A percentile compares a stretch with the other conserved stretches of the same genome.
phyloP scores from a whole-genome alignment of 371 early-diverging fungal species.

The Zopfochytrium polystomum region DNA sequence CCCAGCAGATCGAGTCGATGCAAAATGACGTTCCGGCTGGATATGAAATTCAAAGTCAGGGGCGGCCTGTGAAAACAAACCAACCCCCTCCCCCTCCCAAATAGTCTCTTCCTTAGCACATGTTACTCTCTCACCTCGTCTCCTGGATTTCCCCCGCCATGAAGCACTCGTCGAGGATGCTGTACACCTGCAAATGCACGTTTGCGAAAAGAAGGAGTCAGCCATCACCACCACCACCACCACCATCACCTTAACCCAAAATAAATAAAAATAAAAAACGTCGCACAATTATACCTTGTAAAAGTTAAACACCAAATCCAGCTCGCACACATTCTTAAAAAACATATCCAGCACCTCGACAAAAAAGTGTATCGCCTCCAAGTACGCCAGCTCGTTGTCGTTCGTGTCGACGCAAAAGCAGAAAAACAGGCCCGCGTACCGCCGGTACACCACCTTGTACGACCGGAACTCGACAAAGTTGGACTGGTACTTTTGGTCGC shows the following conservation, averaged over 20 bases:
- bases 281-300: constrained; percentile 64
- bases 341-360: constrained; percentile 96
- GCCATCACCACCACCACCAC: neutral
- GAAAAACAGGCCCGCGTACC: constrained; percentile 94
- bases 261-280: neutral
- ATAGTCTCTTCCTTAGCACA: neutral
- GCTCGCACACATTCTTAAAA: constrained; percentile 97
- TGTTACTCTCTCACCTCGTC: constrained; percentile 55
- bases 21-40: constrained; percentile 38
- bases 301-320: constrained; percentile 96
- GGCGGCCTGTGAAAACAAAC: neutral
- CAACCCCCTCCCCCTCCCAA: neutral
- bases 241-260: neutral
- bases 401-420: constrained; percentile 96
- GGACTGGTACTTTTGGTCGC: constrained; percentile 93
- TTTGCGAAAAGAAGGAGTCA: constrained; percentile 1
- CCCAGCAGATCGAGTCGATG: constrained; percentile 42
- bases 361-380: constrained; percentile 97
- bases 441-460: constrained; percentile 93
- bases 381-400: constrained; percentile 90
- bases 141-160: constrained; percentile 97
- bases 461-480: constrained; percentile 56
- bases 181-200: constrained; percentile 73
- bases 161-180: constrained; percentile 95
- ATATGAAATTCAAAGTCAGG: too few relatives aligned